A percentile compares a stretch with the other conserved stretches of the same genome.
Evolutionary conservation across 2,329 filamentous ascomycete species (phyloP).

Genomic region (Fusarium sp.): DNA sequence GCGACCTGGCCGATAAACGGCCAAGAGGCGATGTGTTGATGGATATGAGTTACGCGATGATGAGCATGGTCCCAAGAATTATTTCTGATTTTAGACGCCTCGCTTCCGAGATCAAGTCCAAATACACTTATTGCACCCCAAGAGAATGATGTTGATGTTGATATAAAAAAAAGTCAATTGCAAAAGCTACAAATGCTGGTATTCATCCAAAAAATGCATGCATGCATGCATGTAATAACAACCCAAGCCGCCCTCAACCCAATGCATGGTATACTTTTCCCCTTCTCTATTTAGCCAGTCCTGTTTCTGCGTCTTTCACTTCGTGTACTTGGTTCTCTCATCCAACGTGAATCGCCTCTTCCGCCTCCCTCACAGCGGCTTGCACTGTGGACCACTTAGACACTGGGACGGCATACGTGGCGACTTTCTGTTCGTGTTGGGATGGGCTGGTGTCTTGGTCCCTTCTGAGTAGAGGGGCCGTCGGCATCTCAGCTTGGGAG

Average conservation of each 20-base stretch:
- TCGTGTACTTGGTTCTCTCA: slow-evolving; percentile 4
- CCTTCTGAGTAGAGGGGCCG: background rate
- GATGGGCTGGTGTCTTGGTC: background rate
- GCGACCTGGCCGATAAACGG: slow-evolving; percentile 72
- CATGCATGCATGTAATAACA: slow-evolving; percentile 45
- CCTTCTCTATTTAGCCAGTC: slow-evolving; percentile 33
- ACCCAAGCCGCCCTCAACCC: slow-evolving; percentile 33
- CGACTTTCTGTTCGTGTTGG: slow-evolving; percentile 5
- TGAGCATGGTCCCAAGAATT: slow-evolving; percentile 5
- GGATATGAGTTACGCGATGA: slow-evolving; percentile 13
- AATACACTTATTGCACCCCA: slow-evolving; percentile 1
- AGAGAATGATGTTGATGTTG: background rate
- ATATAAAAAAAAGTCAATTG: slow-evolving; percentile 43
- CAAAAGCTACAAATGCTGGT: slow-evolving; percentile 46
- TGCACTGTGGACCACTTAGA: slow-evolving; percentile 34
- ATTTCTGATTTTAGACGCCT: background rate
- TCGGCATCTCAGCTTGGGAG: background rate
- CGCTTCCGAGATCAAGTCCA: background rate
- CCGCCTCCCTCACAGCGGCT: slow-evolving; percentile 26
- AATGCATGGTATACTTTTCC: slow-evolving; percentile 44
- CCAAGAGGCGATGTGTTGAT: background rate
- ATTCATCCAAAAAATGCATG: slow-evolving; percentile 44
- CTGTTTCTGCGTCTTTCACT: slow-evolving; percentile 12
- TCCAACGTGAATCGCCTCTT: slow-evolving; percentile 23
- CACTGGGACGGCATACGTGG: slow-evolving; percentile 14